phyloP scores from a whole-genome alignment of 1,139 yeast species.

The Geotrichum histeridarum region DNA sequence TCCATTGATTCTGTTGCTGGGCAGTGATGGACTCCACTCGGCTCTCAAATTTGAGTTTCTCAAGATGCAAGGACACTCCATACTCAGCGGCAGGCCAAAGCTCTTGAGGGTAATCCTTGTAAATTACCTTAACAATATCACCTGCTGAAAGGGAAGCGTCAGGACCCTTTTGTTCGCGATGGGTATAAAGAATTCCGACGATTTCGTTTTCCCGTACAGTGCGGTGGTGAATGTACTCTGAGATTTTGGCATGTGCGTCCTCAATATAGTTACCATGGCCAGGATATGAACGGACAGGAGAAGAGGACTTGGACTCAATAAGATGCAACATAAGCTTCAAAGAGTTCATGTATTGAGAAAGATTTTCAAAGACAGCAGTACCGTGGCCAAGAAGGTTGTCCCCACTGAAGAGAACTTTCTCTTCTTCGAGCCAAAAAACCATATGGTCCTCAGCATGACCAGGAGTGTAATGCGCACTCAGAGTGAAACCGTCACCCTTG shows the following conservation, averaged over 20 bases:
- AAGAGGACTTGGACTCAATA: constrained; percentile 11
- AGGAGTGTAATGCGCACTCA: constrained; percentile 36
- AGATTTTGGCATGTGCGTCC: constrained; percentile 34
- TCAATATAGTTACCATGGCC: constrained; percentile 40
- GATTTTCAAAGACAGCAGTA: constrained; percentile 37
- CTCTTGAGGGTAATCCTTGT: constrained; percentile 30
- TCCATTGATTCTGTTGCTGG: neutral
- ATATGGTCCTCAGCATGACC: constrained; percentile 41
- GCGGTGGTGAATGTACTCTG: constrained; percentile 37
- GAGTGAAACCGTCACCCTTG: constrained; percentile 33
- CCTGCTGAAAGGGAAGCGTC: constrained; percentile 20
- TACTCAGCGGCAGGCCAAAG: constrained; percentile 33
- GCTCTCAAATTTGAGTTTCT: constrained; percentile 32
- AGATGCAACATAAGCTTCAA: constrained; percentile 30
- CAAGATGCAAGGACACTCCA: constrained; percentile 35
- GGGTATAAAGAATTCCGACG: constrained; percentile 21
- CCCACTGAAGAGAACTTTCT: constrained; percentile 36
- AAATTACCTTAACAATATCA: constrained; percentile 32
- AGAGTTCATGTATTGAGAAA: constrained; percentile 33
- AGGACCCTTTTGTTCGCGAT: constrained; percentile 11
- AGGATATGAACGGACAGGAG: constrained; percentile 32
- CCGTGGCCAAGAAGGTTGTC: constrained; percentile 41
- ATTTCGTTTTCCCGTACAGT: constrained; percentile 36
- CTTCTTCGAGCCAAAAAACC: constrained; percentile 37
- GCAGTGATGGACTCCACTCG: constrained; percentile 2